Percentiles rank a stretch among this genome's conserved stretches.
Evolutionary conservation across 2,329 filamentous ascomycete genomes (phyloP).

Genomic region (Aspergillus clavatus): DNA sequence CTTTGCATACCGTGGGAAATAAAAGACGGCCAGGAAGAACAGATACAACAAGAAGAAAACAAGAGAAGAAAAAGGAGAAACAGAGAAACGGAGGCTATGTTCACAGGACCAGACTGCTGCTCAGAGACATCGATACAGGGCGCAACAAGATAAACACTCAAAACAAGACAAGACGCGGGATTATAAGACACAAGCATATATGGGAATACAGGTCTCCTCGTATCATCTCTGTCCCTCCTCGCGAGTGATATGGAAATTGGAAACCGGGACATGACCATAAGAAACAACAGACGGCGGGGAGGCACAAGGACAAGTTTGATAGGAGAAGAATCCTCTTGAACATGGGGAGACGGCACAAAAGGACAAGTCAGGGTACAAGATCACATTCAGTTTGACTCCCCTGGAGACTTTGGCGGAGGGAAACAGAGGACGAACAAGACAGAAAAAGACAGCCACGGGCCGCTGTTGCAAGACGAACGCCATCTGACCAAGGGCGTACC

Average conservation of each 20-base stretch:
- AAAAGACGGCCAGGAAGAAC: no score
- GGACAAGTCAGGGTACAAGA: neutral
- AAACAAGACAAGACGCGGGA: neutral
- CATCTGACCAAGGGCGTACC: conserved; percentile 15
- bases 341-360: neutral
- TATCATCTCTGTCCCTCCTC: neutral
- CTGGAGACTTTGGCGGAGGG: neutral
- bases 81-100: neutral
- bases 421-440: conserved; percentile 1
- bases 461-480: conserved; percentile 13
- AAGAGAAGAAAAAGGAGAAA: no score
- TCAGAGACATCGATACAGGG: conserved; percentile 1
- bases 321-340: no score
- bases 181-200: neutral
- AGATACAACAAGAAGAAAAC: no score
- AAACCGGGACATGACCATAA: neutral
- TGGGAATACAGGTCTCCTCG: neutral
- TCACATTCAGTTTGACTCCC: conserved; percentile 5
- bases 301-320: no score
- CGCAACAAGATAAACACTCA: neutral
- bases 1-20: no score
- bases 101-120: neutral
- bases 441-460: conserved; percentile 11
- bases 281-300: neutral
- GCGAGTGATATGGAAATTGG: neutral